These are phyloP conservation scores for Skeletonema marinoi DNA, from an alignment of 108 stramenopile species.

Conservation along the genomic window DNA sequence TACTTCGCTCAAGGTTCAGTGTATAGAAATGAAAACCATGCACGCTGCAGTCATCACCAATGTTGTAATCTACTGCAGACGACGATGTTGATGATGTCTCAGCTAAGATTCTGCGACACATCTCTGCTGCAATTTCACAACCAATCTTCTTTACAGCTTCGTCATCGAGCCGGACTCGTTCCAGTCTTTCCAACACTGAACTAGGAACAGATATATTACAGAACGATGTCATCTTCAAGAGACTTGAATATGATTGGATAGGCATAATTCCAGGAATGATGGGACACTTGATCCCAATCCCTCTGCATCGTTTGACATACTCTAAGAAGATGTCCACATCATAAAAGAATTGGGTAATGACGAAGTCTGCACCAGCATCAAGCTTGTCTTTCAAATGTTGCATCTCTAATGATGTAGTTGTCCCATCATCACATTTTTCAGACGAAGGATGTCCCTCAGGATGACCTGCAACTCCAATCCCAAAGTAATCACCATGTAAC, in stretches of 20 bases:
- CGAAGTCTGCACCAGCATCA: conserved; percentile 94
- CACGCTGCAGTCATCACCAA: conserved; percentile 46
- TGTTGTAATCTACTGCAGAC: background rate
- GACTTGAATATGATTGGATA: conserved; percentile 87
- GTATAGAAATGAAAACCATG: conserved; percentile 97
- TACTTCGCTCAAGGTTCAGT: conserved; percentile 91
- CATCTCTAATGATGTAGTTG: conserved; percentile 54
- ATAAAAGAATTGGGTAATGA: conserved; percentile 97
- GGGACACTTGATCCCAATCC: conserved; percentile 83
- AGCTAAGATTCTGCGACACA: conserved; percentile 68
- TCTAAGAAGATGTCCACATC: conserved; percentile 80
- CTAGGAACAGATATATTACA: conserved; percentile 80
- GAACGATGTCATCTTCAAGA: conserved; percentile 82
- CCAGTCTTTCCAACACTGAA: conserved; percentile 59
- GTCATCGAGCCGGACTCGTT: conserved; percentile 86
- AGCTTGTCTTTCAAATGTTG: conserved; percentile 91
- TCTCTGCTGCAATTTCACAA: conserved; percentile 83
- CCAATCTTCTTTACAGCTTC: conserved; percentile 94
- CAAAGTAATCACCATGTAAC: conserved; percentile 93
- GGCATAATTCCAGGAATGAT: conserved; percentile 96
- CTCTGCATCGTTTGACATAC: conserved; percentile 79
- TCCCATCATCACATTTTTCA: conserved; percentile 43
- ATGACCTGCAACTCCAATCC: conserved; percentile 95
- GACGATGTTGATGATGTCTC: conserved; percentile 10
- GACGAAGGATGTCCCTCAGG: conserved; percentile 94